These are phyloP conservation scores for Seminavis robusta DNA, from an alignment of 108 stramenopile species.

Conservation along the genomic window DNA sequence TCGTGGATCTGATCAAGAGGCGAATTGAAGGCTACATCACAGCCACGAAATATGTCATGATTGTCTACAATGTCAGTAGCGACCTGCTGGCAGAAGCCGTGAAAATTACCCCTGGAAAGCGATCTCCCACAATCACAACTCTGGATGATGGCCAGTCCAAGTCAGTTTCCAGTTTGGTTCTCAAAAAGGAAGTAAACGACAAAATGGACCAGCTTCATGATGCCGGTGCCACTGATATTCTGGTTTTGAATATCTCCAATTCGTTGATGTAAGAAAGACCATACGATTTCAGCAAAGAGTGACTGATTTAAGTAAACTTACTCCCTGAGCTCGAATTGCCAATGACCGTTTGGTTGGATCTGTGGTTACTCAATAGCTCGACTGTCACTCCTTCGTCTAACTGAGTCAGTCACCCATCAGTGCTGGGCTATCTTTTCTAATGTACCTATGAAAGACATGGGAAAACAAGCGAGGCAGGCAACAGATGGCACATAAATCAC, in stretches of 20 bases:
- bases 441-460: too few relatives aligned
- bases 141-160: conserved; percentile 79
- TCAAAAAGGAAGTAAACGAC: conserved; percentile 71
- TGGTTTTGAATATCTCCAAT: conserved; percentile 85
- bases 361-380: too few relatives aligned
- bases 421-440: too few relatives aligned
- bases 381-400: too few relatives aligned
- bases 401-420: too few relatives aligned
- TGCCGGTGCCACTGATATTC: conserved; percentile 93
- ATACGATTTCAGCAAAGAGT: too few relatives aligned
- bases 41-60: conserved; percentile 92
- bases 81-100: conserved; percentile 65
- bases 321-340: too few relatives aligned
- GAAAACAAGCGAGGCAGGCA: too few relatives aligned
- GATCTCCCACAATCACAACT: conserved; percentile 88
- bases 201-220: conserved; percentile 93
- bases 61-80: conserved; percentile 87
- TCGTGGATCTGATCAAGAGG: conserved; percentile 82
- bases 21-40: conserved; percentile 96
- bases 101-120: conserved; percentile 93
- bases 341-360: too few relatives aligned
- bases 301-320: too few relatives aligned
- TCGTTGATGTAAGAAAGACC: conserved; percentile 74
- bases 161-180: conserved; percentile 84
- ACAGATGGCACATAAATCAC: too few relatives aligned